Percentiles rank a stretch among this genome's conserved stretches.
Conservation (phyloP, 352 stramenopile species). For the Pythium utonaiense region DNA sequence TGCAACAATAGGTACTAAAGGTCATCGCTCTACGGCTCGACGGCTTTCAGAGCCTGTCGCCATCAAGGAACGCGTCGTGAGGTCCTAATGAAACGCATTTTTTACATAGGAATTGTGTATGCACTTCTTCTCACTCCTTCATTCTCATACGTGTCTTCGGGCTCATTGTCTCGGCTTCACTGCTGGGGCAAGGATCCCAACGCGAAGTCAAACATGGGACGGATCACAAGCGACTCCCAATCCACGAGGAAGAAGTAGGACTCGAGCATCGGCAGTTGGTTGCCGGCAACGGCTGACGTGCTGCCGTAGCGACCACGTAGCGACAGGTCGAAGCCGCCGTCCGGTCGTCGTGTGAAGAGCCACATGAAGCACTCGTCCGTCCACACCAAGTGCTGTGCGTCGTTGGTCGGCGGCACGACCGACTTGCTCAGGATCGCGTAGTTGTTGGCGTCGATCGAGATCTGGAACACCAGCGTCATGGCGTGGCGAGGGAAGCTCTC, state of each 20-base stretch:
- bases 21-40: neutral
- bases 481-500: constrained; percentile 83
- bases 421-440: constrained; percentile 84
- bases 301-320: constrained; percentile 79
- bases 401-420: constrained; percentile 69
- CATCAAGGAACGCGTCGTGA: neutral
- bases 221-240: constrained; percentile 82
- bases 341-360: constrained; percentile 58
- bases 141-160: neutral
- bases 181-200: neutral
- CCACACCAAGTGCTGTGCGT: constrained; percentile 85
- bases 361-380: constrained; percentile 86
- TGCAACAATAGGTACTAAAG: neutral
- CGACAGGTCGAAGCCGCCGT: constrained; percentile 69
- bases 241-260: constrained; percentile 84
- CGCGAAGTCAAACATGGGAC: constrained; percentile 71
- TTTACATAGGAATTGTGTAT: neutral
- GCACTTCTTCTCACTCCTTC: constrained; percentile 2
- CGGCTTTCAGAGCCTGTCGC: constrained; percentile 10
- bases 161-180: no score
- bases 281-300: constrained; percentile 76
- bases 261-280: constrained; percentile 81
- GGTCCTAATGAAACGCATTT: neutral
- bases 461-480: constrained; percentile 77
- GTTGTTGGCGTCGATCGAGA: constrained; percentile 80